A percentile compares a stretch with the other conserved stretches of the same genome.
phyloP scores from a whole-genome alignment of 1,139 yeast genomes.

The Pichia sp. region DNA sequence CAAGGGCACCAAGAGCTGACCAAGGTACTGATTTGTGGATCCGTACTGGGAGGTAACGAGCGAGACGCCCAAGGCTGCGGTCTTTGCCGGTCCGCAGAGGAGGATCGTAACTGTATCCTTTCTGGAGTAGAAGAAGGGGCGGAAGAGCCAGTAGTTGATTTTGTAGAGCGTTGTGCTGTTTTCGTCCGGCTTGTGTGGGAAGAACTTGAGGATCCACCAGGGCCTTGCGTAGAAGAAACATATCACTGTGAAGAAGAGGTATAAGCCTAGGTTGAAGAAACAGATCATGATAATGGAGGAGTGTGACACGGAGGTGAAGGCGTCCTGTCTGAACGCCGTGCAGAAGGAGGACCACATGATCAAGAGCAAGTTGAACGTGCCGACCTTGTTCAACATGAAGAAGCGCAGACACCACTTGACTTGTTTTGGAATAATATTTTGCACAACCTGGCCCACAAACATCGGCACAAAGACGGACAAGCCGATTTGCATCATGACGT shows the following conservation, averaged over 20 bases:
- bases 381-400: conserved; percentile 64
- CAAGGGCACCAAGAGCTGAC: conserved; percentile 71
- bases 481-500: conserved; percentile 85
- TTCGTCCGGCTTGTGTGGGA: conserved; percentile 45
- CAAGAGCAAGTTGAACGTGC: conserved; percentile 70
- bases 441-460: conserved; percentile 82
- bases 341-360: conserved; percentile 85
- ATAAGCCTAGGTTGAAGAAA: conserved; percentile 76
- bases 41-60: conserved; percentile 79
- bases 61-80: conserved; percentile 88
- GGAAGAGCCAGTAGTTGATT: conserved; percentile 40
- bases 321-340: conserved; percentile 79
- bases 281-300: conserved; percentile 69
- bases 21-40: conserved; percentile 53
- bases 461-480: conserved; percentile 78
- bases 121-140: conserved; percentile 68
- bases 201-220: conserved; percentile 40
- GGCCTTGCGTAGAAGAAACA: conserved; percentile 64
- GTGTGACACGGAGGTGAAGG: conserved; percentile 59
- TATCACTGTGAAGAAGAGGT: conserved; percentile 65
- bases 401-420: conserved; percentile 58
- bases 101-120: conserved; percentile 72
- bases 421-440: conserved; percentile 62
- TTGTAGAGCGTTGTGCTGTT: conserved; percentile 40
- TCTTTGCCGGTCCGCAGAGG: conserved; percentile 90